Evolutionary conservation across 2,329 filamentous ascomycete genomes (phyloP).

Genomic region (Ilyonectria mors-panacis): DNA sequence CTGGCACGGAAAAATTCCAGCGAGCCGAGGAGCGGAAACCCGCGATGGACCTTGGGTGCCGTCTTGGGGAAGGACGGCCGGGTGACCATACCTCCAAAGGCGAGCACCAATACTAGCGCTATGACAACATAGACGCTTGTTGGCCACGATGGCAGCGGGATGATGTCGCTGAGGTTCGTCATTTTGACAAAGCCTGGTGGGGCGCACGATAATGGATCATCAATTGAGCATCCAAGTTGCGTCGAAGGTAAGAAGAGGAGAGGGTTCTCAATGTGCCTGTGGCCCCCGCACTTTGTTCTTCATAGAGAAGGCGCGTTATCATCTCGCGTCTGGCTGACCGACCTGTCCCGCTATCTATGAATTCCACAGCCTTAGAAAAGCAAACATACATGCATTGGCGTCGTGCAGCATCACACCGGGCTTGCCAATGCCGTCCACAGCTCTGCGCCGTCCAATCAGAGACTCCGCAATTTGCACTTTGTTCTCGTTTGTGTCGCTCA

Average conservation of each 20-base stretch:
- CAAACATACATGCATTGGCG: neutral
- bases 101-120: neutral
- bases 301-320: neutral
- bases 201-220: neutral
- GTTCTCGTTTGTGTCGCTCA: neutral
- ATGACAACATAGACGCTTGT: neutral
- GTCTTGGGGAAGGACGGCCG: constrained; percentile 7
- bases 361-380: neutral
- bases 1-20: constrained; percentile 4
- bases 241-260: neutral
- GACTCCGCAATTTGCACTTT: neutral
- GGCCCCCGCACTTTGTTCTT: neutral
- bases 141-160: constrained; percentile 2
- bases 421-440: neutral
- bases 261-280: neutral
- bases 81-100: constrained; percentile 11
- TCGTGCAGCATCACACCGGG: neutral
- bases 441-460: neutral
- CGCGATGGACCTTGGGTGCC: constrained; percentile 1
- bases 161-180: neutral
- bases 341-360: neutral
- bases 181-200: neutral
- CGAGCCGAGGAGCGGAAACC: constrained; percentile 15
- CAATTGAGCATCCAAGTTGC: neutral
- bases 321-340: neutral